Evolutionary conservation across 2,329 filamentous ascomycete genomes (phyloP), one percentile per base, ranked within the genome.

Genomic region (Phialophora tarda): DNA sequence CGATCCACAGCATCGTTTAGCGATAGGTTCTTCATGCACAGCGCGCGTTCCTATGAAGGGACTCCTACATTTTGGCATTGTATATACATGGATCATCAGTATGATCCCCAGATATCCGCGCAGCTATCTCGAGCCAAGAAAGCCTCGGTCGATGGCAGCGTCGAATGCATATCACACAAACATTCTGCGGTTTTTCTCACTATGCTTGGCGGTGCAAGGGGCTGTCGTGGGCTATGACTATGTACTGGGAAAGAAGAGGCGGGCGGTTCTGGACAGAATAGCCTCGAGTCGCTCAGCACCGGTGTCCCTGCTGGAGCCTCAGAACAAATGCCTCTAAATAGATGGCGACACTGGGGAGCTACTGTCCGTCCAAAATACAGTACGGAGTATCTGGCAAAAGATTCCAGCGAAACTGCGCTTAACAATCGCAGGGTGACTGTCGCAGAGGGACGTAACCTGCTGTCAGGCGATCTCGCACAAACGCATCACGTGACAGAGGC

Each of bases 1-100:
- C 23, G 62, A 44, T n/a, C 30, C 34, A 48, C n/a, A 60, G 34
- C 34, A 56, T 41, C 32, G 50, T 58, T 62, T 26, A 51, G 30
- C 30, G 44, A 53, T 11, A 17, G 44, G 47, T 34, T 48, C 32
- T 66, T 61, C 62, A 59, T 44, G 65, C 68, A 70, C 65, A 66
- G 65, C 65, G 55, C 47, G 32, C 51, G 62, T 60, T 53, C 59
- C 44, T 51, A 30, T 14, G 21, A 47, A 48, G 55, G 59, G 47
- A 38, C 24, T 32, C 17, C 17, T 55, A 21, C 53, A 64, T 53
- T n/a, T n/a, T 63, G 58, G 44, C 54, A 51, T 66, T 66, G 64
- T 64, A 69, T 58, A 69, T 66, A 69, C 55, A 62, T 69, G 59
- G 65, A 66, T 64, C 65, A 68, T 69, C 63, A 70, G 67, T 59